Base-by-base conservation (phyloP, 805 yeast genomes). In the Tetrapisispora fleetii region DNA sequence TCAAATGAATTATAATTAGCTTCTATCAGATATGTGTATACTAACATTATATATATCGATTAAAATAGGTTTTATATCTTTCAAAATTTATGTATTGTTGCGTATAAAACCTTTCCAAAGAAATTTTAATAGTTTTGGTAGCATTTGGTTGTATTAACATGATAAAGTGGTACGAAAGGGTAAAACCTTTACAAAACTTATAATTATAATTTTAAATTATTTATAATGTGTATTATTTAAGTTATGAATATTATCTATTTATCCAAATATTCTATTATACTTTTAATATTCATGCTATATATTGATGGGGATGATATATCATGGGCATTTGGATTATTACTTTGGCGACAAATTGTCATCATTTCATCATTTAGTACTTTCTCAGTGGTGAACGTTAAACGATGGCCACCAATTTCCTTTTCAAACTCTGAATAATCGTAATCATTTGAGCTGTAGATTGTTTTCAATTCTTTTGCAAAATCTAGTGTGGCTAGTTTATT, bases 401-500 rank as follows among this genome's bases (percentile, higher is more conserved):
- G 4, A 4, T 27, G 11, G 17, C 21, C 30, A 37, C 28, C 19
- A 14, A 43, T 36, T 2, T 2, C 11, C 22, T 27, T 43, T 8
- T 5, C 18, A 19, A 43, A 37, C 13, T 36, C 14, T 10, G 13
- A 28, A 13, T 4, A 9, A 27, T 27, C 17, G 13, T 17, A 7
- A 13, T 36, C 30, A 2, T 8, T 11, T 13, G 28, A 5, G 16
- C 14, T 33, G 22, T 35, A 21, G 3, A 21, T 18, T 8, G 4
- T 22, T 13, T 10, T 14, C 21, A 42, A 35, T 37, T 43, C 40
- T 21, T 17, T 3, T 5, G 18, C 24, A 41, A n/a, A 41, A 19
- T 41, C 27, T 24, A 41, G 18, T 19, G 28, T 17, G 2, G 30
- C 8, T 4, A 45, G 19, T 18, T 32, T 22, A 14, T 68, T 64